Evolutionary conservation across 1,284 basidiomycete genomes (phyloP).

Genomic region (Sporisorium iseilematis-ciliati): DNA sequence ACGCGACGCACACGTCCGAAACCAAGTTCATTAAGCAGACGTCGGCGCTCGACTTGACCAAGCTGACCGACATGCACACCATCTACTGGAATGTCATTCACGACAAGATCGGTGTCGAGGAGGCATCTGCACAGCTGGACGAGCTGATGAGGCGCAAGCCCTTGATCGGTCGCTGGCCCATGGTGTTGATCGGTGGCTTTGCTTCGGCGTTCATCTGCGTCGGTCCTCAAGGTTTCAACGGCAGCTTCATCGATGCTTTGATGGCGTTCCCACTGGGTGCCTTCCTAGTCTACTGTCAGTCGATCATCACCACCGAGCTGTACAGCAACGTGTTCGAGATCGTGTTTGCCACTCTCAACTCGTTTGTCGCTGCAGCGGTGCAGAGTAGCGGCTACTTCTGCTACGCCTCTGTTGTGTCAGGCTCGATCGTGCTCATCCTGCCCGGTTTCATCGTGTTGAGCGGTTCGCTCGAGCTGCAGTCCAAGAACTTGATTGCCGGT

Average conservation of each 20-base stretch:
- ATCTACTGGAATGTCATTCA: conserved; percentile 91
- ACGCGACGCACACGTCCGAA: conserved; percentile 83
- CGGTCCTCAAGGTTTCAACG: conserved; percentile 72
- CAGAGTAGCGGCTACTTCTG: conserved; percentile 75
- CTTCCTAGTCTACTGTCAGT: conserved; percentile 73
- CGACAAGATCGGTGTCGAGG: conserved; percentile 84
- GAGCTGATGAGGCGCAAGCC: conserved; percentile 78
- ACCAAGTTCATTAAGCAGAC: conserved; percentile 75
- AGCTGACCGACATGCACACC: conserved; percentile 77
- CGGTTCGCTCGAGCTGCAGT: conserved; percentile 81
- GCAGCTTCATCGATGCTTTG: conserved; percentile 84
- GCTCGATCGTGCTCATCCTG: conserved; percentile 86
- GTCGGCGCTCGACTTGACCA: conserved; percentile 64
- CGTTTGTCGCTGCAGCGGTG: conserved; percentile 76
- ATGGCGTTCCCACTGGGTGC: conserved; percentile 82
- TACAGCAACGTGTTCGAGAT: conserved; percentile 91
- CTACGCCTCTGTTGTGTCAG: conserved; percentile 85
- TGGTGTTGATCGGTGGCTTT: conserved; percentile 82
- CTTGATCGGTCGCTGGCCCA: conserved; percentile 71
- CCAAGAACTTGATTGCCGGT: conserved; percentile 67
- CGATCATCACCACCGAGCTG: conserved; percentile 74
- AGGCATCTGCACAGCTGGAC: conserved; percentile 81
- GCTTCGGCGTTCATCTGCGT: conserved; percentile 80
- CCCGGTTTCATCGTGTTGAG: conserved; percentile 75
- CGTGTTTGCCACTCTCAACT: conserved; percentile 82